These are phyloP conservation scores for Citrullus colocynthis DNA, from an alignment of 306 rosid species.

Conservation along the genomic window DNA sequence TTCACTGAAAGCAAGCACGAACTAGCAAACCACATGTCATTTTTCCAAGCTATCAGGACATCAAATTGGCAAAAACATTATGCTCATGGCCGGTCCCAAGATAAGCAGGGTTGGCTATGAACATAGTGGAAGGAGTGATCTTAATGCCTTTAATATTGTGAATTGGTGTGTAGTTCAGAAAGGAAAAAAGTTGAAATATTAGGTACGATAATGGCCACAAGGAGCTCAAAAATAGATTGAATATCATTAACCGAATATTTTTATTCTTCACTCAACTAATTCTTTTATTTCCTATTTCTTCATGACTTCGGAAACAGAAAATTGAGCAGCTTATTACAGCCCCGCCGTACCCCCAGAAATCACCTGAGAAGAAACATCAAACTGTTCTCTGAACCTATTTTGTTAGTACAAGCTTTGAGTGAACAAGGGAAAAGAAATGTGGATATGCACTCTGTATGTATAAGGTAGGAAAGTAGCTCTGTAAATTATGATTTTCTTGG, in stretches of 20 bases:
- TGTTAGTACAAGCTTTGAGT: not conserved
- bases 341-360: not conserved
- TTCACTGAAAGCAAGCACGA: not conserved
- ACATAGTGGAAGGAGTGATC: not conserved
- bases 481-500: not conserved
- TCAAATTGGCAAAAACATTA: not conserved
- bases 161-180: not conserved
- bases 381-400: not conserved
- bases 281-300: too few relatives aligned
- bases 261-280: not conserved
- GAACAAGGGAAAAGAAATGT: not conserved
- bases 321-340: constrained; percentile 2
- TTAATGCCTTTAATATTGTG: not conserved
- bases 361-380: not conserved
- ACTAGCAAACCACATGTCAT: not conserved
- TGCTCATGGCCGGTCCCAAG: not conserved
- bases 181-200: not conserved
- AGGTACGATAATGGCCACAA: not conserved
- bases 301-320: constrained; percentile 1
- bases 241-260: not conserved
- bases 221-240: not conserved
- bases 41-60: not conserved
- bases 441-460: constrained; percentile 2
- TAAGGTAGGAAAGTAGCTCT: constrained; percentile 7
- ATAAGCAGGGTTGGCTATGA: not conserved